These are phyloP conservation scores for Eremothecium sinecaudum DNA, from an alignment of 1,139 yeast genomes.

Conservation along the genomic window DNA sequence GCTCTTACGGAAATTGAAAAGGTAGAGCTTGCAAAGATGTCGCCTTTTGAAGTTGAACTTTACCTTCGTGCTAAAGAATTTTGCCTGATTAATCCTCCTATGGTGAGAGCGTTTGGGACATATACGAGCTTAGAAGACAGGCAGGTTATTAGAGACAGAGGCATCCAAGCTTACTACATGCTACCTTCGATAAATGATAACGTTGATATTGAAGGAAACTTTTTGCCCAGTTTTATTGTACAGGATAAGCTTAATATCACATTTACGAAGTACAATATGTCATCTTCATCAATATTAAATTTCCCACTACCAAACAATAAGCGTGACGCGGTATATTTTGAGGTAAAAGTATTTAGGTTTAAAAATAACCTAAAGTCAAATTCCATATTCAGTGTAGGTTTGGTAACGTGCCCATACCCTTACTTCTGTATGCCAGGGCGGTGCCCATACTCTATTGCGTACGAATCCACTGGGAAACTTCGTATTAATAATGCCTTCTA, in stretches of 20 bases:
- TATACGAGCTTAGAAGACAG: conserved; percentile 33
- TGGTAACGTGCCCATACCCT: conserved; percentile 85
- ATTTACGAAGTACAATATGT: conserved; percentile 35
- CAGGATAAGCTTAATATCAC: conserved; percentile 57
- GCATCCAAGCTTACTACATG: conserved; percentile 40
- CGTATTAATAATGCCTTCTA: conserved; percentile 74
- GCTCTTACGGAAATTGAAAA: conserved; percentile 31
- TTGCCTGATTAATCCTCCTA: conserved; percentile 34
- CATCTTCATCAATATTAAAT: conserved; percentile 45
- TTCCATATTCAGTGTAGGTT: conserved; percentile 59
- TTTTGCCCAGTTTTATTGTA: conserved; percentile 36
- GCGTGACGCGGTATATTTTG: conserved; percentile 61
- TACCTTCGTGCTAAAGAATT: conserved; percentile 35
- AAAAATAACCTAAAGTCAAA: conserved; percentile 19
- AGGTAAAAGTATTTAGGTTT: conserved; percentile 53
- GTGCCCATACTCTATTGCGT: conserved; percentile 72
- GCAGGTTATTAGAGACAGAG: conserved; percentile 39
- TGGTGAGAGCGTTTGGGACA: conserved; percentile 35
- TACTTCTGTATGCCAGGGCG: conserved; percentile 78
- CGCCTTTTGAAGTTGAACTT: conserved; percentile 29
- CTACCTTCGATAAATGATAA: conserved; percentile 34
- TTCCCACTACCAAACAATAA: conserved; percentile 56
- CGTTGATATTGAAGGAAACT: conserved; percentile 30
- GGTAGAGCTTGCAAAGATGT: conserved; percentile 30
- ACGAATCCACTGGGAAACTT: conserved; percentile 76